Percentiles rank a stretch among this genome's conserved stretches.
phyloP scores from a whole-genome alignment of 1,284 basidiomycete genomes.

The Leccinum fallax region DNA sequence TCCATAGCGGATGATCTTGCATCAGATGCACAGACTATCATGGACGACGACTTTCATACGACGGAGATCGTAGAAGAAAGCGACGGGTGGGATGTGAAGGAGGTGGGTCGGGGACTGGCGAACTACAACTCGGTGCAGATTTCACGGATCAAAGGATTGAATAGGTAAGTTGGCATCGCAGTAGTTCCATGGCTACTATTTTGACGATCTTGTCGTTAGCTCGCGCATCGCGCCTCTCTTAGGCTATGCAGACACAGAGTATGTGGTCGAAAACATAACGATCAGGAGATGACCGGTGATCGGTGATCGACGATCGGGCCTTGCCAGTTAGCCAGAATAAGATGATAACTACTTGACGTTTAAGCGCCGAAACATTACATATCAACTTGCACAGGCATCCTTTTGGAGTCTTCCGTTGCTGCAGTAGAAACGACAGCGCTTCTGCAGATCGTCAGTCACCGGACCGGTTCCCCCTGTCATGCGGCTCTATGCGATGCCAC shows the following conservation, averaged over 20 bases:
- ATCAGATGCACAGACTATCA: slow-evolving; percentile 24
- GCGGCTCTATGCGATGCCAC: neutral
- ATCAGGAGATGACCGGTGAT: slow-evolving; percentile 43
- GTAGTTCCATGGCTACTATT: neutral
- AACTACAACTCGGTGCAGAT: slow-evolving; percentile 98
- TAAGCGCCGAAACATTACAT: neutral
- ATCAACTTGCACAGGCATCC: neutral
- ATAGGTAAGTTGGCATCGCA: slow-evolving; percentile 61
- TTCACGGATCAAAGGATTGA: slow-evolving; percentile 83
- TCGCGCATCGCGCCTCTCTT: slow-evolving; percentile 80
- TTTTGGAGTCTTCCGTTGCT: neutral
- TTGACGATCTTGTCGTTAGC: slow-evolving; percentile 44
- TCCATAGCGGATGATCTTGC: slow-evolving; percentile 38
- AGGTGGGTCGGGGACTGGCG: slow-evolving; percentile 92
- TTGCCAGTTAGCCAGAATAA: neutral
- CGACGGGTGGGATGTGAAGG: slow-evolving; percentile 77
- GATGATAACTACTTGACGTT: neutral
- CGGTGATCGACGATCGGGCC: neutral
- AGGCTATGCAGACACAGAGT: slow-evolving; percentile 94
- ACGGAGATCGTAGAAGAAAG: slow-evolving; percentile 36
- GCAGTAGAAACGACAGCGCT: neutral
- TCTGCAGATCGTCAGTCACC: neutral
- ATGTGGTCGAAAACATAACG: slow-evolving; percentile 93
- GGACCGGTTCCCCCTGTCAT: neutral
- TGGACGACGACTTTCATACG: slow-evolving; percentile 33